A percentile compares a stretch with the other conserved stretches of the same genome.
Evolutionary conservation across 495 filamentous ascomycete species (phyloP).

Genomic region (Xylaria venustula): DNA sequence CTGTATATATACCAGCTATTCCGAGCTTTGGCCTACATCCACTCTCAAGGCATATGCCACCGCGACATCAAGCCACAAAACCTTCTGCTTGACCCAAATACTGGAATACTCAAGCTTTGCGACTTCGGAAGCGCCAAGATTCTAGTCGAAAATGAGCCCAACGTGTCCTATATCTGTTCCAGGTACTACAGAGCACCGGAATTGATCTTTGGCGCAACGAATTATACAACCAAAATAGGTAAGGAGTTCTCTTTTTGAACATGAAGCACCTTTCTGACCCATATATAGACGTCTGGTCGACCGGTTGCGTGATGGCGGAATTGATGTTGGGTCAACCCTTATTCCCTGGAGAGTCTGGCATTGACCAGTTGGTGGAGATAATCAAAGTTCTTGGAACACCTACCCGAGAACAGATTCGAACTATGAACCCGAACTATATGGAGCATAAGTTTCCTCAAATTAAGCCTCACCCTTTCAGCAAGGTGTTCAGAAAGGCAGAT

Average conservation of each 20-base stretch:
- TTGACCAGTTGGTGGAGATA: constrained; percentile 98
- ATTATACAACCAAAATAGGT: constrained; percentile 99
- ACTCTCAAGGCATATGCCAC: constrained; percentile 99
- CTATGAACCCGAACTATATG: constrained; percentile 99
- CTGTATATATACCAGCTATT: constrained; percentile 99
- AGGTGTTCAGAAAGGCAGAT: constrained; percentile 96
- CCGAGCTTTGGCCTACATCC: constrained; percentile 96
- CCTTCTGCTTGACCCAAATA: constrained; percentile 84
- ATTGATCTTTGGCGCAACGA: constrained; percentile 97
- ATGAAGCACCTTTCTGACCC: not conserved
- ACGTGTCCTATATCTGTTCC: constrained; percentile 99
- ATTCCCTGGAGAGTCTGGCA: constrained; percentile 98
- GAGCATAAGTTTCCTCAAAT: constrained; percentile 99
- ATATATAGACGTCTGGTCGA: constrained; percentile 94
- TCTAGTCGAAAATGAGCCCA: constrained; percentile 96
- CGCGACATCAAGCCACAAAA: constrained; percentile 99
- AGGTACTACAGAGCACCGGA: constrained; percentile 98
- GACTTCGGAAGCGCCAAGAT: constrained; percentile 99
- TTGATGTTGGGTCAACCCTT: constrained; percentile 98
- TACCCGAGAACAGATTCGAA: constrained; percentile 97
- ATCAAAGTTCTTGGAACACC: constrained; percentile 99
- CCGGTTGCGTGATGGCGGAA: constrained; percentile 98
- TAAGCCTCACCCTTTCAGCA: constrained; percentile 98
- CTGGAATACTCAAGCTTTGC: constrained; percentile 93
- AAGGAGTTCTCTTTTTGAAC: constrained; percentile 34